phyloP scores from a whole-genome alignment of 345 rosid genomes.

The Theobroma cacao region DNA sequence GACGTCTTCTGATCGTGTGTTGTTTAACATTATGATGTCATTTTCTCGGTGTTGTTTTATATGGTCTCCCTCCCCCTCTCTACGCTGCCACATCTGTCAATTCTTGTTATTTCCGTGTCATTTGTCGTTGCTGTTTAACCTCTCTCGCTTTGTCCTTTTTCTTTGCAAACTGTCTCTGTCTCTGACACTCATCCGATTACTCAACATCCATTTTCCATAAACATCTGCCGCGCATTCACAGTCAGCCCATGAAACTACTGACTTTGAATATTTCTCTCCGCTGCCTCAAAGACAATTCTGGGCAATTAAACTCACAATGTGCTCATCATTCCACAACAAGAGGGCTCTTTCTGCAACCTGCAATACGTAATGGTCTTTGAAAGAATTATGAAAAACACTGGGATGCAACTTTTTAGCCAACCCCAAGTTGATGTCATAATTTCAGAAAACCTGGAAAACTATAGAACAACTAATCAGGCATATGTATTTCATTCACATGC shows the following conservation, averaged over 20 bases:
- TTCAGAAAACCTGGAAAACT: no score
- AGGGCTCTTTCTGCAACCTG: slow-evolving; percentile 96
- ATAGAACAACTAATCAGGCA: no score
- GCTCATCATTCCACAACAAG: slow-evolving; percentile 94
- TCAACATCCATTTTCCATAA: slow-evolving; percentile 79
- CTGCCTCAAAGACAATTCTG: slow-evolving; percentile 69
- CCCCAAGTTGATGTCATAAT: no score
- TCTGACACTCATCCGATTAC: slow-evolving; percentile 73
- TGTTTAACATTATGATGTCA: no score
- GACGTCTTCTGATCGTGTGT: no score
- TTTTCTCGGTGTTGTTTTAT: no score
- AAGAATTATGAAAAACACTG: slow-evolving; percentile 9
- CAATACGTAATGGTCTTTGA: slow-evolving; percentile 16
- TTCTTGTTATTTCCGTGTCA: slow-evolving; percentile 79
- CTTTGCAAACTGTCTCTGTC: slow-evolving; percentile 50
- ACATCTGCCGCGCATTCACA: slow-evolving; percentile 69
- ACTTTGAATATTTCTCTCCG: slow-evolving; percentile 66
- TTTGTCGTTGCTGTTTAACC: slow-evolving; percentile 58
- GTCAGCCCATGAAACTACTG: slow-evolving; percentile 89
- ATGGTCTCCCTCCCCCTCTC: slow-evolving; percentile 52
- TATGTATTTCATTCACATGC: no score
- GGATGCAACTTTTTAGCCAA: no score
- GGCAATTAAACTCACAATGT: slow-evolving; percentile 66
- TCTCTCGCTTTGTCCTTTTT: slow-evolving; percentile 54
- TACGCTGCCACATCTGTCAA: slow-evolving; percentile 60